Percentiles rank a stretch among this genome's conserved stretches.
Evolutionary conservation across 2,329 filamentous ascomycete species (phyloP).

Genomic region (Hansfordia pulvinata): DNA sequence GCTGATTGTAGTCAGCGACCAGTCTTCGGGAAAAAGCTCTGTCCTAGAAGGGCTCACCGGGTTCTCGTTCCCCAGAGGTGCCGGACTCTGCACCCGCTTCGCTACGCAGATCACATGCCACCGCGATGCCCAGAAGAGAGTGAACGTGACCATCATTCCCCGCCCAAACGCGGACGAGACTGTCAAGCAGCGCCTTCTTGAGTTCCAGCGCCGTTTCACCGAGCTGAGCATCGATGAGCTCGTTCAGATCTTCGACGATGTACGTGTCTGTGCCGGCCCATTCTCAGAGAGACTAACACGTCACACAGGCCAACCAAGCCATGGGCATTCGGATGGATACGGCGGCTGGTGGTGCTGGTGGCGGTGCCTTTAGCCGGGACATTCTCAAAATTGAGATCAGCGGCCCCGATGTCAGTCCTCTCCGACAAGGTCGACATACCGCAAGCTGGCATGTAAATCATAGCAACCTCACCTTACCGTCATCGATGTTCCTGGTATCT

Average conservation of each 20-base stretch:
- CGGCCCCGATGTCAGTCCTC: background rate
- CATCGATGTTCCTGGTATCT: slow-evolving; percentile 42
- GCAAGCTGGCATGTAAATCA: background rate
- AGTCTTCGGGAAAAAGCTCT: slow-evolving; percentile 51
- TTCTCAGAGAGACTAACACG: no score
- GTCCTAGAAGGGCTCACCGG: slow-evolving; percentile 50
- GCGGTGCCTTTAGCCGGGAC: slow-evolving; percentile 1
- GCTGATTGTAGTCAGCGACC: slow-evolving; percentile 51
- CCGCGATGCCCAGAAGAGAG: slow-evolving; percentile 25
- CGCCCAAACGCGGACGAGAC: background rate
- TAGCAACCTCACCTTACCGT: slow-evolving; percentile 32
- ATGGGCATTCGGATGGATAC: slow-evolving; percentile 1
- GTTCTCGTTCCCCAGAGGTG: slow-evolving; percentile 45
- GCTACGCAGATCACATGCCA: slow-evolving; percentile 46
- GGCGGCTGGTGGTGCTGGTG: background rate
- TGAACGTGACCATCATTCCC: slow-evolving; percentile 41
- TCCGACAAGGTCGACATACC: background rate
- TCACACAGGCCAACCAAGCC: background rate
- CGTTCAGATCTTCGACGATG: slow-evolving; percentile 1
- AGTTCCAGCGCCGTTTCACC: background rate
- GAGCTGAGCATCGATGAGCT: background rate
- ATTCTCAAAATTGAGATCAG: slow-evolving; percentile 1
- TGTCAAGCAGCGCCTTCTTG: background rate
- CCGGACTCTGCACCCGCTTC: slow-evolving; percentile 47
- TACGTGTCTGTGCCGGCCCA: no score